A percentile compares a stretch with the other conserved stretches of the same genome.
phyloP scores from a whole-genome alignment of 164 flowering plant species.

The Santalum album region DNA sequence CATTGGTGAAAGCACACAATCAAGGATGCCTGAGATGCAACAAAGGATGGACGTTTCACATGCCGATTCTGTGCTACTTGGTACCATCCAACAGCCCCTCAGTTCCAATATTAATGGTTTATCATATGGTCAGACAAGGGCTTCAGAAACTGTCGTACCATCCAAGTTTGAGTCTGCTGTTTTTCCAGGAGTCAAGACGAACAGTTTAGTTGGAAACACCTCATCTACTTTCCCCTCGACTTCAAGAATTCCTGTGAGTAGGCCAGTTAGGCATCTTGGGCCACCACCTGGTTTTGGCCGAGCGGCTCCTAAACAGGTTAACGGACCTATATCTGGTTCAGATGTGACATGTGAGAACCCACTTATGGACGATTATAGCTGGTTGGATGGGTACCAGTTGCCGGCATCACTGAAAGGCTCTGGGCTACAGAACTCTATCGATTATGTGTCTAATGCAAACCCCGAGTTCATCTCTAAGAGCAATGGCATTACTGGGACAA shows the following conservation, averaged over 20 bases:
- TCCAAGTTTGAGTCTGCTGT: conserved; percentile 32
- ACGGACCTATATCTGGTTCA: conserved; percentile 26
- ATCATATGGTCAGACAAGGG: conserved; percentile 14
- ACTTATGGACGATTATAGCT: conserved; percentile 69
- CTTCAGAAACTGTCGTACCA: conserved; percentile 33
- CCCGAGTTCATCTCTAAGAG: conserved; percentile 17
- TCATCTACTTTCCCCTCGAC: conserved; percentile 22
- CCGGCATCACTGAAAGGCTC: conserved; percentile 29
- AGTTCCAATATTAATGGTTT: conserved; percentile 15
- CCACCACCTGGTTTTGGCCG: conserved; percentile 88
- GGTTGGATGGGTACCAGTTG: conserved; percentile 82
- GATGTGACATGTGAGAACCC: conserved; percentile 31
- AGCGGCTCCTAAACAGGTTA: conserved; percentile 36
- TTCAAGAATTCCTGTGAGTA: conserved; percentile 56
- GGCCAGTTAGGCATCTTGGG: conserved; percentile 78
- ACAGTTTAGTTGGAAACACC: conserved; percentile 18
- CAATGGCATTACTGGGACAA: conserved; percentile 30
- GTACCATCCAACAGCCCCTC: conserved; percentile 28
- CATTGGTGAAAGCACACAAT: conserved; percentile 43
- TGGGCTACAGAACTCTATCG: conserved; percentile 22
- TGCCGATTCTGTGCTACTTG: conserved; percentile 16
- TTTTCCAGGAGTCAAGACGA: conserved; percentile 26
- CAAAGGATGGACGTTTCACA: conserved; percentile 19
- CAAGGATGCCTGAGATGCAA: conserved; percentile 21
- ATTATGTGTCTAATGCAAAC: conserved; percentile 15